These are phyloP conservation scores for Clonostachys solani DNA, from an alignment of 2,329 filamentous ascomycete genomes.

Conservation along the genomic window DNA sequence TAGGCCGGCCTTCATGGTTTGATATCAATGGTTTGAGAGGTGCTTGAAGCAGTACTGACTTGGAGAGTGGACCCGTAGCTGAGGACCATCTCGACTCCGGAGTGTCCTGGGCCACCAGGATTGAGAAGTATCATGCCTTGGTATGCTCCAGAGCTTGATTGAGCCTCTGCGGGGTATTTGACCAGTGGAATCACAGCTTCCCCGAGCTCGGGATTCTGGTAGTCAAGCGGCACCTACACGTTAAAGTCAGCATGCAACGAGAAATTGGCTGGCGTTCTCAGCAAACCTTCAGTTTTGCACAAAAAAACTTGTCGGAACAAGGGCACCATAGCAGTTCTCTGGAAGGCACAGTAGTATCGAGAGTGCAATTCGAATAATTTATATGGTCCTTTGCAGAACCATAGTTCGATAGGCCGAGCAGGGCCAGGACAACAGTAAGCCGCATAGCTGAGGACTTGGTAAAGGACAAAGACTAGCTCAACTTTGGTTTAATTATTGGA, in stretches of 20 bases:
- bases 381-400: not conserved
- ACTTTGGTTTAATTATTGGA: not conserved
- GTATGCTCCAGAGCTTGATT: not conserved
- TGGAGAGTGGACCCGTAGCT: not conserved
- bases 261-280: not conserved
- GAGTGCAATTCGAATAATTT: not conserved
- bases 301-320: not conserved
- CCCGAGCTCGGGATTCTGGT: not conserved
- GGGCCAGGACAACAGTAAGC: not conserved
- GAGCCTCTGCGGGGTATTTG: not conserved
- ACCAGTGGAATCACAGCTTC: not conserved
- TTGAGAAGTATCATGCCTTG: not conserved
- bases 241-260: not conserved
- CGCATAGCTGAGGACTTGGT: not conserved
- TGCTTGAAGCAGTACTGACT: not conserved
- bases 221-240: not conserved
- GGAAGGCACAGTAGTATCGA: not conserved
- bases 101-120: not conserved
- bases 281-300: not conserved
- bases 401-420: not conserved
- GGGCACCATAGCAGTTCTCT: not conserved
- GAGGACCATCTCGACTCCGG: not conserved
- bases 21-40: not conserved
- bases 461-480: not conserved
- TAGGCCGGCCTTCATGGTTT: too few relatives aligned